Base-by-base conservation (phyloP, 306 rosid genomes). In the Parietaria judaica region DNA sequence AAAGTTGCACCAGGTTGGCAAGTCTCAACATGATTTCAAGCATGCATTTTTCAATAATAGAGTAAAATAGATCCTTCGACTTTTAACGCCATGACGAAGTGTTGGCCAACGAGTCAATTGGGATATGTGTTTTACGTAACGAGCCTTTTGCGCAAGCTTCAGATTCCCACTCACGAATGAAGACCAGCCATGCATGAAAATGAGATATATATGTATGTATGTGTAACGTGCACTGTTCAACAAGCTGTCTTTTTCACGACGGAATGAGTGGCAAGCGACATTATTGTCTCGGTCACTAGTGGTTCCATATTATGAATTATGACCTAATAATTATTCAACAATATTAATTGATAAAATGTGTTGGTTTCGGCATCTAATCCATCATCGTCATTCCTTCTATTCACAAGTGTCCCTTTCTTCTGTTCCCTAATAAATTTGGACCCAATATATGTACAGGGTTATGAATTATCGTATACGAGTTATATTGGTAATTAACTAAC, bases 241-340 rank as follows among this genome's bases (percentile, higher is more conserved):
- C 8, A 39, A 17, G 64, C 45, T 8, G 52, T 60, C 64, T 6
- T 41, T 43, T 60, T 48, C 66, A 34, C 3, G 36, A 44, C 0
- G 31, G 11, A 62, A 48, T 47, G 34, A 62, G 66, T 47, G 66
- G 56, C 51, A 41, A 8, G 3, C 9, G 38, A 60, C 64, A 60
- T 41, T 15, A 41, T 60, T 60, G 52, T 58, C 47, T 58, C 48
- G 63, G 12, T 36, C 35, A 14, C 23, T 58, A 43, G 63, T 44
- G 34, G 23, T 38, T 13, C 16, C 15, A 34, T 13, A 16, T 38
- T 39, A 41, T n/a, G 49, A 7, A 3, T 14, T 59, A 39, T 43
- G 52, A 51, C n/a, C 64, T 51, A 6, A 59, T 7, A 39, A 59
- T 43, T 41, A 60, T 60, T 8, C 51, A 14, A 16, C 34, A 1